Conservation (phyloP, 768 basidiomycete species). For the Panaeolus papilionaceus region DNA sequence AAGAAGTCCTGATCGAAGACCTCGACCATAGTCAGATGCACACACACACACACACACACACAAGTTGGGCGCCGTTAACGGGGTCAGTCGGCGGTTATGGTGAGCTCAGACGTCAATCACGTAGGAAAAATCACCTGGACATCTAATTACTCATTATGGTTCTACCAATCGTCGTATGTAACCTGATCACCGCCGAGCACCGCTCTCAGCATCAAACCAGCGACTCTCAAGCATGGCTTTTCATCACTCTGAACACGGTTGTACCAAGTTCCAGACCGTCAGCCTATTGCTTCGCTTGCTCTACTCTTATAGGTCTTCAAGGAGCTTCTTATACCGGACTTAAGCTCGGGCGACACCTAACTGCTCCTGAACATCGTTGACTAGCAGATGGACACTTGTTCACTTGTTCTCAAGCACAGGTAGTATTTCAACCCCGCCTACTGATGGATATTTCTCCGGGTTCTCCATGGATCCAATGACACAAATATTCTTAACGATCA, state of each 20-base stretch:
- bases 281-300: background rate
- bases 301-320: background rate
- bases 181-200: constrained; percentile 4
- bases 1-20: background rate
- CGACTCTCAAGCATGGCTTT: background rate
- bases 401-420: background rate
- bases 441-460: background rate
- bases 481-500: background rate
- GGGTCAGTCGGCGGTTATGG: constrained; percentile 2
- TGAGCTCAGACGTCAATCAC: background rate
- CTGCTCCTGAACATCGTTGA: constrained; percentile 3
- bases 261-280: background rate
- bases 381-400: background rate
- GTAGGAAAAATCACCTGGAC: constrained; percentile 9
- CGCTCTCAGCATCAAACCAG: constrained; percentile 3
- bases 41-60: background rate
- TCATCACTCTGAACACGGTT: no score
- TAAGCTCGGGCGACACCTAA: background rate
- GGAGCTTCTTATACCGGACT: background rate
- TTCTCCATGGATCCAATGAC: background rate
- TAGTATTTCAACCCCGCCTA: background rate
- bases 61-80: background rate
- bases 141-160: background rate
- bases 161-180: background rate
- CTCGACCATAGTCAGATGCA: background rate